Percentiles rank a stretch among this genome's conserved stretches.
Evolutionary conservation across 768 basidiomycete genomes (phyloP).

Genomic region (Hypholoma sublateritium): DNA sequence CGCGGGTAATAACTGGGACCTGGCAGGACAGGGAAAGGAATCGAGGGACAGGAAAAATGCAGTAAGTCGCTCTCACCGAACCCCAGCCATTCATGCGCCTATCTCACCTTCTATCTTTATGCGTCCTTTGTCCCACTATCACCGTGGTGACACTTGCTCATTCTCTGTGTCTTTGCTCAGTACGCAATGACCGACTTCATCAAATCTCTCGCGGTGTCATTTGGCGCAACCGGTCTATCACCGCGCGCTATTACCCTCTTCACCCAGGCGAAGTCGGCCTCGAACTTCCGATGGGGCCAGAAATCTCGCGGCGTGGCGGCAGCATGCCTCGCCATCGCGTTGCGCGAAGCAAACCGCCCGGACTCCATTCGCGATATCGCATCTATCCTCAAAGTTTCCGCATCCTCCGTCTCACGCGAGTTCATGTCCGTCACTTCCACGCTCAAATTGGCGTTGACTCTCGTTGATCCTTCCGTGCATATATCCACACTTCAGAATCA

Average conservation of each 20-base stretch:
- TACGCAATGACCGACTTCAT: constrained; percentile 66
- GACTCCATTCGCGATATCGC: constrained; percentile 72
- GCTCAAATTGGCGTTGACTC: constrained; percentile 51
- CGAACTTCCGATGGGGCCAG: constrained; percentile 70
- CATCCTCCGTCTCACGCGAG: constrained; percentile 50
- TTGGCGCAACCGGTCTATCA: constrained; percentile 59
- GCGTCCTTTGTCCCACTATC: constrained; percentile 10
- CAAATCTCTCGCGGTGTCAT: constrained; percentile 53
- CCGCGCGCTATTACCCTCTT: constrained; percentile 70
- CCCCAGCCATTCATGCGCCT: constrained; percentile 12
- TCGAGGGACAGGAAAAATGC: constrained; percentile 62
- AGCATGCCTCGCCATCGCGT: constrained; percentile 65
- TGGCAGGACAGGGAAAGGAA: constrained; percentile 67
- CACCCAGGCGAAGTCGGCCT: constrained; percentile 60
- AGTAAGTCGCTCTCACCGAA: constrained; percentile 38
- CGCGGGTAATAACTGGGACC: constrained; percentile 53
- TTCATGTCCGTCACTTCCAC: constrained; percentile 52
- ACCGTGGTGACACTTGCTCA: constrained; percentile 14
- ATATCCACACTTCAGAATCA: constrained; percentile 57
- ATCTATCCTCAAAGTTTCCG: constrained; percentile 56
- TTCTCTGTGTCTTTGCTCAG: constrained; percentile 35
- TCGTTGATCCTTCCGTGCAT: constrained; percentile 60
- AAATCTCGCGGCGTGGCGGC: constrained; percentile 70
- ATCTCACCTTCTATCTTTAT: constrained; percentile 16
- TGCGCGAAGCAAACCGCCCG: constrained; percentile 69